Conservation (phyloP, 108 stramenopile species). For the Cyclotella sp. region DNA sequence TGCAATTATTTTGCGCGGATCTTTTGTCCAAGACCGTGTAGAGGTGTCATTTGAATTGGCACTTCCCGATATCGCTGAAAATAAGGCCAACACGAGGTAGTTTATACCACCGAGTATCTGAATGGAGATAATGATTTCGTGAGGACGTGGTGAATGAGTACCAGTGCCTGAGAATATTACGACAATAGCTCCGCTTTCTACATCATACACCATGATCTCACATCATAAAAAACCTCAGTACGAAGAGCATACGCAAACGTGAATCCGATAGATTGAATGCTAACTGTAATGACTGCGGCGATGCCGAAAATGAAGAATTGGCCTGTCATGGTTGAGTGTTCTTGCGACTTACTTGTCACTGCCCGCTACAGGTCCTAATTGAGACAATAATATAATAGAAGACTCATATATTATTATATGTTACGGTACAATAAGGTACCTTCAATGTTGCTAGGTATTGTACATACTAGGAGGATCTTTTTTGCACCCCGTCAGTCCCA, state of each 20-base stretch:
- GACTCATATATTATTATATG: too few species aligned
- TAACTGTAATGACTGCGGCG: slow-evolving; percentile 56
- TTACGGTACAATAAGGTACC: neutral
- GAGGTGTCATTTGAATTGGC: neutral
- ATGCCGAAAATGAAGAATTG: slow-evolving; percentile 45
- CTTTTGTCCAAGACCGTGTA: slow-evolving; percentile 31
- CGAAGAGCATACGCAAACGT: slow-evolving; percentile 54
- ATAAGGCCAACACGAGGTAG: slow-evolving; percentile 56
- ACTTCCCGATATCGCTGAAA: slow-evolving; percentile 36
- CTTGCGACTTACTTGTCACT: too few species aligned
- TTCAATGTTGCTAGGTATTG: too few species aligned
- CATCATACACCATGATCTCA: too few species aligned
- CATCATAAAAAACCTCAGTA: slow-evolving; percentile 73
- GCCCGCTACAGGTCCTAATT: too few species aligned
- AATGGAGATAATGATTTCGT: too few species aligned
- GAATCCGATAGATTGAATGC: slow-evolving; percentile 62
- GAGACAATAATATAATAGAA: too few species aligned
- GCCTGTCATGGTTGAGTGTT: slow-evolving; percentile 13
- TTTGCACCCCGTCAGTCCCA: too few species aligned
- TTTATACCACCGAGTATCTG: slow-evolving; percentile 66
- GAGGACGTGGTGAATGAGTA: too few species aligned
- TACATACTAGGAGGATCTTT: too few species aligned
- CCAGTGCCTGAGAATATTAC: neutral
- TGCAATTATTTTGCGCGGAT: slow-evolving; percentile 42
- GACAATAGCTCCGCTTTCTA: too few species aligned